Evolutionary conservation across 148 eudicot genomes (phyloP), one percentile per base, ranked within the genome.

Genomic region (Hydrangea macrophylla): DNA sequence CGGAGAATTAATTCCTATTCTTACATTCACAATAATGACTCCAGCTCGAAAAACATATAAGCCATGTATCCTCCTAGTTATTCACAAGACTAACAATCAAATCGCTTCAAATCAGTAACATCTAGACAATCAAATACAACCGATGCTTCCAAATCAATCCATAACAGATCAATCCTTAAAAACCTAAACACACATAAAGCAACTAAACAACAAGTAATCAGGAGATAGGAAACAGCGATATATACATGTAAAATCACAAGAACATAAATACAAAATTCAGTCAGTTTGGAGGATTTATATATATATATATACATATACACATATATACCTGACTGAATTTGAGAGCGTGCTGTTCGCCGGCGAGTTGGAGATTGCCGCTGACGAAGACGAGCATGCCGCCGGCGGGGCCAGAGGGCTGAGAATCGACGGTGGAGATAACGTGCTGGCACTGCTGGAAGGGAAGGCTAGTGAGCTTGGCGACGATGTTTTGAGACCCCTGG

Each of bases 361-460:
- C 56, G 55, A 83, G 81, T 62, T 83, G 79, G 26, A 82, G 78
- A 9, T 73, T 80, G 18, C 83, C 83, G 31, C 83, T 79, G 66
- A 79, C 86, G 32, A 79, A 79, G 31, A 82, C 86, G 8, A 82
- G 76, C 79, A 82, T 61, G 26, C 78, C 83, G 6, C 81, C 84
- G 32, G 72, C 42, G 40, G 70, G 70, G 28, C 77, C 81, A 13
- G 86, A 80, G 26, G 86, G 86, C 77, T 83, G 86, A 60, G 83
- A 83, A 74, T 83, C 83, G 30, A 83, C 83, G 64, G 83, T 83
- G 67, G 86, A 63, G 75, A 83, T 77, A 45, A 40, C 31, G 70
- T 83, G 86, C 64, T 80, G 64, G 62, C 86, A 83, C 75, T 83
- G 82, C 70, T 82, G 85, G 54, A 82, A 82, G 33, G 82, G 82